Percentiles rank a stretch among this genome's conserved stretches.
Evolutionary conservation across 2,329 filamentous ascomycete genomes (phyloP).

Genomic region (Aspergillus melleus): DNA sequence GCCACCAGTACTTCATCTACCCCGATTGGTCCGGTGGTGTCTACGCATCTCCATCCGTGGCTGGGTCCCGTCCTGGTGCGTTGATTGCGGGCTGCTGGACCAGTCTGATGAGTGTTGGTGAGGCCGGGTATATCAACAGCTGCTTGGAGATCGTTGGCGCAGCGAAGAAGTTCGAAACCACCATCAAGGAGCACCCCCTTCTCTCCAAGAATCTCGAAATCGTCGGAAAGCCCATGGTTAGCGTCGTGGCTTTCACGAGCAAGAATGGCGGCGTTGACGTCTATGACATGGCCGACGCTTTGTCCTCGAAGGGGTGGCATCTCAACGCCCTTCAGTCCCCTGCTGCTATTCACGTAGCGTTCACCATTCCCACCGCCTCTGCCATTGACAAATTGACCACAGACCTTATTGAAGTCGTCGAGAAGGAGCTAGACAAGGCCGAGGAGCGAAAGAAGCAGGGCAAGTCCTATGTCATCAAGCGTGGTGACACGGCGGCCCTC

Average conservation of each 20-base stretch:
- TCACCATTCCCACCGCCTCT: conserved; percentile 81
- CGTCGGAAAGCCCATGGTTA: conserved; percentile 82
- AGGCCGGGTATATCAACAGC: conserved; percentile 81
- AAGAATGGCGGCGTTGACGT: conserved; percentile 71
- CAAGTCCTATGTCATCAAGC: conserved; percentile 53
- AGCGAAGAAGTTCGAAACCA: conserved; percentile 76
- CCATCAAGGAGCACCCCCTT: conserved; percentile 67
- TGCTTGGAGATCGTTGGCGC: conserved; percentile 86
- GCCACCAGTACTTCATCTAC: conserved; percentile 94
- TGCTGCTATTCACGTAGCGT: conserved; percentile 88
- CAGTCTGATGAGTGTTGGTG: conserved; percentile 82
- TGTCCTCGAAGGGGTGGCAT: conserved; percentile 87
- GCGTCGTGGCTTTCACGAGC: conserved; percentile 85
- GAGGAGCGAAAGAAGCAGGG: conserved; percentile 65
- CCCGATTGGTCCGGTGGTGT: conserved; percentile 95
- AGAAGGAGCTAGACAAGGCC: conserved; percentile 77
- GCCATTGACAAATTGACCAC: conserved; percentile 76
- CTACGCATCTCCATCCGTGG: conserved; percentile 89
- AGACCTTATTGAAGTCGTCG: conserved; percentile 63
- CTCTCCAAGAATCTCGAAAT: conserved; percentile 74
- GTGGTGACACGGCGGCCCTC: conserved; percentile 75
- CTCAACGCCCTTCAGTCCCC: conserved; percentile 91
- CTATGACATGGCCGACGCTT: conserved; percentile 90
- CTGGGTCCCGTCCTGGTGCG: conserved; percentile 87
- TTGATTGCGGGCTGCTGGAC: conserved; percentile 97